Evolutionary conservation across 2,329 filamentous ascomycete genomes (phyloP).

Genomic region (Monosporascus sp.): DNA sequence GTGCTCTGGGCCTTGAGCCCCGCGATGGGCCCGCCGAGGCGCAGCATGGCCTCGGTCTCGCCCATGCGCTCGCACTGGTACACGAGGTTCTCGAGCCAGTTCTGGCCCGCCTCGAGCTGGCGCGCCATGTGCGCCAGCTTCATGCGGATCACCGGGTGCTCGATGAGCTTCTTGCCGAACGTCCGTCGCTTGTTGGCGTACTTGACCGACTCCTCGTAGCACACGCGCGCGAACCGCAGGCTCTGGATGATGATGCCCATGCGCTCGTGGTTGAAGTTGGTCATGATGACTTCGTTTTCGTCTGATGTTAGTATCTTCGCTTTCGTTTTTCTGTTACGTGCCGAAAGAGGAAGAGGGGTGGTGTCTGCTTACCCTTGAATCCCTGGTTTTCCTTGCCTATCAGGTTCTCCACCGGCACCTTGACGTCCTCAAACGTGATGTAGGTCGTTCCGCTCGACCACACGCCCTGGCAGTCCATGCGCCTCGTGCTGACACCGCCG

Average conservation of each 20-base stretch:
- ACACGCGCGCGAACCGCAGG: slow-evolving; percentile 90
- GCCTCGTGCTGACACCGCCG: slow-evolving; percentile 83
- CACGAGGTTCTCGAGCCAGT: slow-evolving; percentile 93
- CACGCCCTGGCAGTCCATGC: slow-evolving; percentile 98
- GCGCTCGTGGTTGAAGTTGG: slow-evolving; percentile 99
- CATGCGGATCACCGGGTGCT: slow-evolving; percentile 94
- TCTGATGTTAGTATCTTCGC: slow-evolving; percentile 6
- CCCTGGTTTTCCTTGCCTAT: slow-evolving; percentile 97
- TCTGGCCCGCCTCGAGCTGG: slow-evolving; percentile 94
- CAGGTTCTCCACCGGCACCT: slow-evolving; percentile 98
- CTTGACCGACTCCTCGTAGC: slow-evolving; percentile 93
- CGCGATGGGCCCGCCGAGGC: slow-evolving; percentile 90
- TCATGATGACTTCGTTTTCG: slow-evolving; percentile 74
- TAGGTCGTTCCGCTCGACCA: slow-evolving; percentile 95
- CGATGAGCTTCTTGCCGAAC: slow-evolving; percentile 93
- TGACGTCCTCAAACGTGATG: slow-evolving; percentile 97
- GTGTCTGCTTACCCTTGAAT: slow-evolving; percentile 62
- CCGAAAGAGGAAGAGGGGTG: background rate
- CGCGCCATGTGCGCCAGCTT: slow-evolving; percentile 98
- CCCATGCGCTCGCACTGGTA: slow-evolving; percentile 92
- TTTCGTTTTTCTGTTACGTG: background rate
- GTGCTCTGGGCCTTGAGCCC: slow-evolving; percentile 91
- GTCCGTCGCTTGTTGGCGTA: slow-evolving; percentile 97
- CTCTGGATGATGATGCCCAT: slow-evolving; percentile 99
- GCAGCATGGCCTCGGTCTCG: slow-evolving; percentile 92